Conservation (phyloP, 2,329 filamentous ascomycete species). For the Aspergillus nomiae region DNA sequence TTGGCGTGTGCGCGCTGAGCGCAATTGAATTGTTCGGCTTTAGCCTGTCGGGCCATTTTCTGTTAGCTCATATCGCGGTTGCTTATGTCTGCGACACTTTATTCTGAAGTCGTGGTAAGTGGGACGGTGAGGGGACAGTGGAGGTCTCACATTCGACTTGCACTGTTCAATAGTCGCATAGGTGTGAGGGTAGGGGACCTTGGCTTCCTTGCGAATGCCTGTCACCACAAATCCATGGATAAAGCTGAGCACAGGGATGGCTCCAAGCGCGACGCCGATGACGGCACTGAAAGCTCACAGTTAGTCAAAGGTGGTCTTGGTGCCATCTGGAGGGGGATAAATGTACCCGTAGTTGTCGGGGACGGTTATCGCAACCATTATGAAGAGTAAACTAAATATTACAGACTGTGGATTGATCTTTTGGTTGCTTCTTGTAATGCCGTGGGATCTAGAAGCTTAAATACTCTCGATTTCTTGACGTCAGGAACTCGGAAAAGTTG, state of each 20-base stretch:
- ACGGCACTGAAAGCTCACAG: constrained; percentile 50
- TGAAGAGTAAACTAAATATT: constrained; percentile 13
- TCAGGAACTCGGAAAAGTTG: background rate
- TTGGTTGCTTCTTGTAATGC: background rate
- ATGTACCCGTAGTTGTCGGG: constrained; percentile 53
- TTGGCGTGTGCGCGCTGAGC: constrained; percentile 62
- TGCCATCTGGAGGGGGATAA: background rate
- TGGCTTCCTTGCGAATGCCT: constrained; percentile 52
- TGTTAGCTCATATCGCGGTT: background rate
- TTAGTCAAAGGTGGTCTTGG: background rate
- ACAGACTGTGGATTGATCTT: background rate
- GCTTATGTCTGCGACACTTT: background rate
- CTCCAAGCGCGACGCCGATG: constrained; percentile 55
- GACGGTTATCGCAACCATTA: constrained; percentile 46
- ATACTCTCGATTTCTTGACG: background rate
- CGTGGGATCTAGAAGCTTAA: background rate
- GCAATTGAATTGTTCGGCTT: constrained; percentile 53
- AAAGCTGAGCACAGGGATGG: constrained; percentile 55
- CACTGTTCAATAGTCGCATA: constrained; percentile 61
- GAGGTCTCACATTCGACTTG: constrained; percentile 44
- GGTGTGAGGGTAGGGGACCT: constrained; percentile 59
- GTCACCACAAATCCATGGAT: constrained; percentile 54
- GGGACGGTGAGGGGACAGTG: constrained; percentile 29
- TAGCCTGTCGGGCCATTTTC: constrained; percentile 30
- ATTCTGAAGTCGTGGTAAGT: background rate